Evolutionary conservation across 768 basidiomycete genomes (phyloP).

Genomic region (Leccinellum rugosiceps): DNA sequence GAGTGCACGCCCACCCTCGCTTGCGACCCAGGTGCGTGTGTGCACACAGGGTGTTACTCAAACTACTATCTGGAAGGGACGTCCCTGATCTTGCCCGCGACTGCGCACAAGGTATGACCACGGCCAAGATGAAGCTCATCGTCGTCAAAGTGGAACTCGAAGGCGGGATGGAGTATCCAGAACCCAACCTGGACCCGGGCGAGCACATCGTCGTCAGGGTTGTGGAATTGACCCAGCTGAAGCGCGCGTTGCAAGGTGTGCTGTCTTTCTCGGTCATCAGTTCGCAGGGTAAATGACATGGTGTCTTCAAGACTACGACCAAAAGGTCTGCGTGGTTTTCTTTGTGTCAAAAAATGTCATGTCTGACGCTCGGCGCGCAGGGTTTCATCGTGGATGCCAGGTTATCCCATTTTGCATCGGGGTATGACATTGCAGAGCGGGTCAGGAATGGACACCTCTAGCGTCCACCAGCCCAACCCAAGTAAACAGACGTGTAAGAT

Average conservation of each 20-base stretch:
- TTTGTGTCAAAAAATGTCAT: not conserved
- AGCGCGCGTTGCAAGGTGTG: conserved; percentile 64
- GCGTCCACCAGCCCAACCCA: not conserved
- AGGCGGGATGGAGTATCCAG: conserved; percentile 64
- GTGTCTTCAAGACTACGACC: conserved; percentile 47
- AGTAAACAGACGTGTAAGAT: not conserved
- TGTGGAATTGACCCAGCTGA: conserved; percentile 64
- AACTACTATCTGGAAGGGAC: too few species aligned
- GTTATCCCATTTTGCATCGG: conserved; percentile 71
- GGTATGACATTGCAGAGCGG: conserved; percentile 55
- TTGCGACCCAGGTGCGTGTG: conserved; percentile 60
- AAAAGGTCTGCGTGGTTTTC: conserved; percentile 41
- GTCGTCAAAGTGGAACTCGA: conserved; percentile 65
- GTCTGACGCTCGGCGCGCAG: conserved; percentile 27
- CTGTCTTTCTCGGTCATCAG: conserved; percentile 1
- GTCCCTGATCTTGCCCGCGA: not conserved
- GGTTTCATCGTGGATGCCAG: conserved; percentile 73
- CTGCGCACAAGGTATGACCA: conserved; percentile 73
- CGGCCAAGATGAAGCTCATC: conserved; percentile 88
- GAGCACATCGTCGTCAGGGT: conserved; percentile 78
- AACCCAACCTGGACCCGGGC: conserved; percentile 78
- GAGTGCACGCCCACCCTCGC: conserved; percentile 63
- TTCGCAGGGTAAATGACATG: not conserved
- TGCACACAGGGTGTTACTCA: too few species aligned
- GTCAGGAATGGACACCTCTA: conserved; percentile 30